Conservation (phyloP, 768 basidiomycete genomes). For the Boletus rufocinnamomeus region DNA sequence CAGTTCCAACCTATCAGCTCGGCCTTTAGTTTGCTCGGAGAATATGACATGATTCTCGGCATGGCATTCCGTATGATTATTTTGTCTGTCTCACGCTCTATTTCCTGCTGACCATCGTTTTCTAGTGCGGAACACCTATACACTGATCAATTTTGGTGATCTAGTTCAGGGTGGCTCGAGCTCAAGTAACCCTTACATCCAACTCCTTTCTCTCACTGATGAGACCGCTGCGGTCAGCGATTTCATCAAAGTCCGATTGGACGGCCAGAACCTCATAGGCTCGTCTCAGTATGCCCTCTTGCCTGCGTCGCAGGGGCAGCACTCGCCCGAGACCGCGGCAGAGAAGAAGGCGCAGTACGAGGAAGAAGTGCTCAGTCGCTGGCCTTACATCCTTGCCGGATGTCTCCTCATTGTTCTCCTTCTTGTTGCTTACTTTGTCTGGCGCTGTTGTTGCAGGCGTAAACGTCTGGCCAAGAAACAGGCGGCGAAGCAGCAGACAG, state of each 20-base stretch:
- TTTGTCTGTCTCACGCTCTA: background rate
- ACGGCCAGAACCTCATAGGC: slow-evolving; percentile 57
- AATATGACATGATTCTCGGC: slow-evolving; percentile 82
- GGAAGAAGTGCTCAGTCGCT: slow-evolving; percentile 65
- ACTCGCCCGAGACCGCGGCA: slow-evolving; percentile 61
- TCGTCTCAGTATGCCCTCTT: slow-evolving; percentile 60
- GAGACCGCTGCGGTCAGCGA: slow-evolving; percentile 55
- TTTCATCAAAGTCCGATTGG: slow-evolving; percentile 63
- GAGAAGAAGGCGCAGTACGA: slow-evolving; percentile 70
- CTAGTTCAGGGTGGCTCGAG: slow-evolving; percentile 55
- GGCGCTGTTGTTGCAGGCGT: slow-evolving; percentile 59
- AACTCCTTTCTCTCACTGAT: slow-evolving; percentile 64
- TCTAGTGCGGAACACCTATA: slow-evolving; percentile 77
- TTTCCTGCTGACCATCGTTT: slow-evolving; percentile 8
- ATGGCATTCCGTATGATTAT: slow-evolving; percentile 69
- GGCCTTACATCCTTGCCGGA: slow-evolving; percentile 71
- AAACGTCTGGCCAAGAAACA: slow-evolving; percentile 33
- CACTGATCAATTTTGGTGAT: slow-evolving; percentile 71
- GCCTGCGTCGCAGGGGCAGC: slow-evolving; percentile 55
- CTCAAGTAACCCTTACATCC: slow-evolving; percentile 63
- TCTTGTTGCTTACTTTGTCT: slow-evolving; percentile 51
- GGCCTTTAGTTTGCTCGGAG: slow-evolving; percentile 73
- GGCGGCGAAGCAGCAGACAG: slow-evolving; percentile 23
- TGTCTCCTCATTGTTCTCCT: slow-evolving; percentile 53
- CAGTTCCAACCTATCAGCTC: slow-evolving; percentile 85